Evolutionary conservation across 1,139 yeast species (phyloP).

Genomic region (Candida glucosophila): DNA sequence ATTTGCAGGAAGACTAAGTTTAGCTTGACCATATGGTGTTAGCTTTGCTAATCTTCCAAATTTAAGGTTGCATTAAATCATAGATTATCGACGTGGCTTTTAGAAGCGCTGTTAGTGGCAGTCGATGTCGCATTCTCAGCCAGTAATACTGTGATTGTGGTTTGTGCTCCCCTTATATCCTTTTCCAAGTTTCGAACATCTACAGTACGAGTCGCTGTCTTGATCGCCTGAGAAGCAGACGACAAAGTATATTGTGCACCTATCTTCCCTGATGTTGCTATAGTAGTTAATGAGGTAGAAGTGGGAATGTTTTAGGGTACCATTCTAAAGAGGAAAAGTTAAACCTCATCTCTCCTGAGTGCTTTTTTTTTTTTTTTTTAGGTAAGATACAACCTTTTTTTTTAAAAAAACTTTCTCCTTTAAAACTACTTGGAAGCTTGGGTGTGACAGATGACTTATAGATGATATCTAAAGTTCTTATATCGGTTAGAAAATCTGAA

Average conservation of each 20-base stretch:
- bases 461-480: no score
- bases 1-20: conserved; percentile 16
- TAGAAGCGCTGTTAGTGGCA: conserved; percentile 24
- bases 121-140: conserved; percentile 29
- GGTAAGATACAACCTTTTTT: no score
- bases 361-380: no score
- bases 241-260: conserved; percentile 5
- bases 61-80: conserved; percentile 24
- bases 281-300: conserved; percentile 7
- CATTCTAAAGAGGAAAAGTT: no score
- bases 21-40: conserved; percentile 26
- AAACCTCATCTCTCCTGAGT: no score
- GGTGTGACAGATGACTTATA: no score
- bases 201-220: conserved; percentile 11
- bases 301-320: no score
- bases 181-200: conserved; percentile 11
- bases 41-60: conserved; percentile 15
- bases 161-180: conserved; percentile 22
- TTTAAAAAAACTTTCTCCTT: no score
- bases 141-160: conserved; percentile 24
- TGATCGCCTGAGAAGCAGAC: conserved; percentile 7
- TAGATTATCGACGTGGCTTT: conserved; percentile 25
- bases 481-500: no score
- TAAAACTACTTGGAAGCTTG: no score
- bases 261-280: conserved; percentile 5